Evolutionary conservation across 2,329 filamentous ascomycete species (phyloP), one percentile per base, ranked within the genome.

Genomic region (Alternaria arborescens): DNA sequence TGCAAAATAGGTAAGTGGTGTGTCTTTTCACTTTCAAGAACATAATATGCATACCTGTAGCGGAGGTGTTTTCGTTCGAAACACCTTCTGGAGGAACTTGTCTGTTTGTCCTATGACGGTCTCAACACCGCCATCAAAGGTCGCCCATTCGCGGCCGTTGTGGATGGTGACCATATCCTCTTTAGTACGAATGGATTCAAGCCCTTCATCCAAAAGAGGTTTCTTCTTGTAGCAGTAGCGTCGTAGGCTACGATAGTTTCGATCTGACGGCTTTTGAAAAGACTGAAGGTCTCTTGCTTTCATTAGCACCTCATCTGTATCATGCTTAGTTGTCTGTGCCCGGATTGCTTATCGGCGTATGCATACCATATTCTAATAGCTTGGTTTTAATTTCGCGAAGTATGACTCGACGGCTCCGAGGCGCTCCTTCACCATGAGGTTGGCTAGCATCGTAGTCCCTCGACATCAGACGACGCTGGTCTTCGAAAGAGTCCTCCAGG

Each of bases 91-190:
- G 48, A 77, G 20, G 43, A 60, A 44, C 16, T 57, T 65, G 26
- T 79, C 72, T 14, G 73, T 51, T 14, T 71, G 68, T 2, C 65
- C 64, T 5, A 78, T 71, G 6, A 77, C 55, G 0, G 66, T 71
- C 48, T 82, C 79, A 1, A 82, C 72, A 8, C 76, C 67, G 3
- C 75, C 75, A 26, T 82, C 80, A 41, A 82, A 81, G 1, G 66
- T 72, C 12, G 78, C 78, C 67, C 79, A 77, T 57, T 82, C 80
- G 10, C 80, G 73, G 2, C 80, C 80, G 11, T 67, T 72, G 8
- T 74, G 68, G 0, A 82, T 67, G 0, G 76, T 80, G 2, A 82
- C 66, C 18, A 77, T 76, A 57, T 82, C 80, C 69, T 82, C 79
- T 64, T 80, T 78, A 40, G 68, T 73, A 30, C 72, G 74, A n/a